These are phyloP conservation scores for Dendryphion nanum DNA, from an alignment of 2,329 filamentous ascomycete genomes.

Conservation along the genomic window DNA sequence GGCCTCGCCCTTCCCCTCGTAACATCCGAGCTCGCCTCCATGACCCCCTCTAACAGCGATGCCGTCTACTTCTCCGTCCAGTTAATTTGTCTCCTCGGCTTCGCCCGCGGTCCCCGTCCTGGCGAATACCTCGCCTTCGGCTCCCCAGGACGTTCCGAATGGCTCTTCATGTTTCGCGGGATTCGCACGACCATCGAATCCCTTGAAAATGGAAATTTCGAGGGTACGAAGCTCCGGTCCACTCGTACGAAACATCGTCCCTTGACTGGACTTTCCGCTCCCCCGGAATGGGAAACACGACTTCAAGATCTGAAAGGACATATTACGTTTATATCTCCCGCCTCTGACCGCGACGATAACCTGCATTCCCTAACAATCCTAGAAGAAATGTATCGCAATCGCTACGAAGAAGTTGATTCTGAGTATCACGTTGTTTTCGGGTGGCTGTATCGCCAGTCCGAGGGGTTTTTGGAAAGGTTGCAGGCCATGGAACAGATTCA, in stretches of 20 bases:
- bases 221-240: not conserved
- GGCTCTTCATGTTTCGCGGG: slow-evolving; percentile 31
- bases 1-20: slow-evolving; percentile 17
- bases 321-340: not conserved
- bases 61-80: slow-evolving; percentile 23
- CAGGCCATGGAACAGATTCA: slow-evolving; percentile 19
- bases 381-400: slow-evolving; percentile 18
- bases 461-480: slow-evolving; percentile 21
- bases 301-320: slow-evolving; percentile 9
- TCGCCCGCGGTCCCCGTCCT: slow-evolving; percentile 22
- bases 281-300: slow-evolving; percentile 16
- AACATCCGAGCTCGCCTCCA: slow-evolving; percentile 18
- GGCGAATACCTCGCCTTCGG: slow-evolving; percentile 31
- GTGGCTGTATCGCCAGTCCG: slow-evolving; percentile 25
- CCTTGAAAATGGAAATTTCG: slow-evolving; percentile 4
- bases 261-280: slow-evolving; percentile 9
- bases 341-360: slow-evolving; percentile 4
- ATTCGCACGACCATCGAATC: slow-evolving; percentile 21
- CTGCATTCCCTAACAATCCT: slow-evolving; percentile 14
- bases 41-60: slow-evolving; percentile 20
- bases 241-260: slow-evolving; percentile 4
- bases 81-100: slow-evolving; percentile 23
- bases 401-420: slow-evolving; percentile 18
- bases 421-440: slow-evolving; percentile 26
- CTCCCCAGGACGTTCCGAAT: slow-evolving; percentile 22